Base-by-base conservation (phyloP, 2,329 filamentous ascomycete genomes). In the Sclerotinia sclerotiorum region DNA sequence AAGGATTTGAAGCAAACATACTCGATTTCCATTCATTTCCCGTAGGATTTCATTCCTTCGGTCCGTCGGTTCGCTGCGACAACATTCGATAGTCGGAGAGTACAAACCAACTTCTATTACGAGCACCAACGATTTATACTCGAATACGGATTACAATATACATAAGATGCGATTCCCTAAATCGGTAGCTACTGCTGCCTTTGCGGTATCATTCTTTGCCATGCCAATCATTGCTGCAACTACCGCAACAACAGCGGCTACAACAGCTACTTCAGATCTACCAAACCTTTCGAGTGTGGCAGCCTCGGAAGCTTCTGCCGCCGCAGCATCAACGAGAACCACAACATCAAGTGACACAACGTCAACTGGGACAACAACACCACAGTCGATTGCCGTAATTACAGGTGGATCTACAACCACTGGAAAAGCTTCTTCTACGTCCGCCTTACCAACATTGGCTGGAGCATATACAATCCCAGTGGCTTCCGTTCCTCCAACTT, bases 401-500 rank as follows among this genome's bases (percentile, higher is more conserved):
- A 68, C 52, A 42, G 58, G 49, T 24, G 42, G 39, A n/a, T 65
- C 67, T 44, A 49, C 48, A 27, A 19, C 27, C 32, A 27, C 13
- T 39, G 54, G 62, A 13, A 57, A 56, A 44, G 70, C 68, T 51
- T 68, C 66, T 27, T 68, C 68, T 24, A 69, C 73, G 1, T 73
- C 73, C 1, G 73, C 72, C 64, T 77, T 88, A 54, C 86, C 88
- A 15, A 85, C 83, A 49, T 80, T 88, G 57, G 81, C 83, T 10
- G 85, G 85, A 72, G 81, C 82, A 62, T 85, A 83, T 72, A 86
- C 87, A 29, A 91, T 90, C 72, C 91, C 94, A 6, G 81, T 90
- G 1, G 84, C 93, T 5, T 85, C 88, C 35, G 89, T 98, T 3
- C 95, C 95, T 10, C 91, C 93, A 35, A 97, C 92, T 3, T 84